A percentile compares a stretch with the other conserved stretches of the same genome.
Conservation (phyloP, 306 rosid species). For the Erythrophleum fordii region DNA sequence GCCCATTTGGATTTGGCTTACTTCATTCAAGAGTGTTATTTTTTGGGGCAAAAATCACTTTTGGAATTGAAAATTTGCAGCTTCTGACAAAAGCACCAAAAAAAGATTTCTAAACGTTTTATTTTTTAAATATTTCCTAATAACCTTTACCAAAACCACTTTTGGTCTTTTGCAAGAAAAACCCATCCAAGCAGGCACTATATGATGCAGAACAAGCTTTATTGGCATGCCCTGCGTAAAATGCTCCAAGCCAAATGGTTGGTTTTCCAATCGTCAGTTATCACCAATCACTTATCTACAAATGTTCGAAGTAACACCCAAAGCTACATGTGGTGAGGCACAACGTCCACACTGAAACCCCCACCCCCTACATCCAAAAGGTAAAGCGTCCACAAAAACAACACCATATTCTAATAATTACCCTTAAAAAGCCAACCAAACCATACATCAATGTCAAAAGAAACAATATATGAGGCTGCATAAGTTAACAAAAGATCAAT, state of each 20-base stretch:
- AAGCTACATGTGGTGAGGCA: not conserved
- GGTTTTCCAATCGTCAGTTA: too few relatives aligned
- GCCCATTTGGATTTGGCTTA: not conserved
- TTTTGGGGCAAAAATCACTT: not conserved
- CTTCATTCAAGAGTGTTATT: not conserved
- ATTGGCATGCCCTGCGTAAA: too few relatives aligned
- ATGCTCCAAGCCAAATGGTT: too few relatives aligned
- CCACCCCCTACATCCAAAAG: not conserved
- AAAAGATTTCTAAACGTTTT: too few relatives aligned
- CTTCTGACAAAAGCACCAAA: too few relatives aligned
- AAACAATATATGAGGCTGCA: not conserved
- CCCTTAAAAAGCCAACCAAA: not conserved
- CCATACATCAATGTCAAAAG: not conserved
- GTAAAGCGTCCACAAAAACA: not conserved
- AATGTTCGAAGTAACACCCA: not conserved
- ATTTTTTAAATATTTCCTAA: too few relatives aligned
- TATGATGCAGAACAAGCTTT: too few relatives aligned
- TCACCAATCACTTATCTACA: too few relatives aligned
- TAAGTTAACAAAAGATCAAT: too few relatives aligned
- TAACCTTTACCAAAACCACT: not conserved
- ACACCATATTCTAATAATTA: not conserved
- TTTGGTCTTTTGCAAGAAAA: not conserved
- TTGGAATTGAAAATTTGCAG: too few relatives aligned
- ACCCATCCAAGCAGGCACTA: not conserved
- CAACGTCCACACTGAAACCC: not conserved